phyloP scores from a whole-genome alignment of 345 rosid genomes.

The Reutealis trisperma region DNA sequence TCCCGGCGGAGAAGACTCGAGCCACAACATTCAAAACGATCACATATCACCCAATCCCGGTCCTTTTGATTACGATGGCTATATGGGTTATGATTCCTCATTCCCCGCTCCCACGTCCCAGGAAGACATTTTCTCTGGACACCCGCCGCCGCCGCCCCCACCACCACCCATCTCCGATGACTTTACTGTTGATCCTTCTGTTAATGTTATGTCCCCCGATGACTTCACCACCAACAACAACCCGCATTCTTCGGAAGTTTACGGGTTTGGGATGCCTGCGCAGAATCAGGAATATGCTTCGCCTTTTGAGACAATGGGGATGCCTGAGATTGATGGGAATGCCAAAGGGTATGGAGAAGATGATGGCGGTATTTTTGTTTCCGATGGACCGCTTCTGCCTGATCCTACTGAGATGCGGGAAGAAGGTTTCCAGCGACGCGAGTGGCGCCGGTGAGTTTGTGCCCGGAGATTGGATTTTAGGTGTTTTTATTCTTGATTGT shows the following conservation, averaged over 20 bases:
- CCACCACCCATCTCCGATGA: not conserved
- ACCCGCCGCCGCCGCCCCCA: not conserved
- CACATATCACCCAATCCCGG: not conserved
- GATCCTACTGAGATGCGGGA: slow-evolving; percentile 29
- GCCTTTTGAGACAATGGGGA: slow-evolving; percentile 9
- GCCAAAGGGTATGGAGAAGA: slow-evolving; percentile 1
- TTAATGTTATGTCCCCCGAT: no score
- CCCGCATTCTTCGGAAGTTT: slow-evolving; percentile 14
- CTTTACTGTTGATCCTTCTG: not conserved
- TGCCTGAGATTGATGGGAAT: slow-evolving; percentile 1
- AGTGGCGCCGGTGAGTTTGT: slow-evolving; percentile 32
- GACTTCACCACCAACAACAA: not conserved
- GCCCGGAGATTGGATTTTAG: no score
- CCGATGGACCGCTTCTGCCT: slow-evolving; percentile 31
- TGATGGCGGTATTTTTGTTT: slow-evolving; percentile 6
- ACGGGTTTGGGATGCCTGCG: slow-evolving; percentile 15
- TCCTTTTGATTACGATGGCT: slow-evolving; percentile 11
- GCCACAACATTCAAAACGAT: not conserved
- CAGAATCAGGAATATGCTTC: slow-evolving; percentile 9
- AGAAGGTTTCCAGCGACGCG: slow-evolving; percentile 21
- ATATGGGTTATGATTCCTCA: slow-evolving; percentile 2
- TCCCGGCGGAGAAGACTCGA: slow-evolving; percentile 13
- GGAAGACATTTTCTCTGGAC: slow-evolving; percentile 6
- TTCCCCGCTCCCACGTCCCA: not conserved
- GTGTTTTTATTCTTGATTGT: no score